Evolutionary conservation across 441 rosid genomes (phyloP).

Genomic region (Eutrema salsugineum): DNA sequence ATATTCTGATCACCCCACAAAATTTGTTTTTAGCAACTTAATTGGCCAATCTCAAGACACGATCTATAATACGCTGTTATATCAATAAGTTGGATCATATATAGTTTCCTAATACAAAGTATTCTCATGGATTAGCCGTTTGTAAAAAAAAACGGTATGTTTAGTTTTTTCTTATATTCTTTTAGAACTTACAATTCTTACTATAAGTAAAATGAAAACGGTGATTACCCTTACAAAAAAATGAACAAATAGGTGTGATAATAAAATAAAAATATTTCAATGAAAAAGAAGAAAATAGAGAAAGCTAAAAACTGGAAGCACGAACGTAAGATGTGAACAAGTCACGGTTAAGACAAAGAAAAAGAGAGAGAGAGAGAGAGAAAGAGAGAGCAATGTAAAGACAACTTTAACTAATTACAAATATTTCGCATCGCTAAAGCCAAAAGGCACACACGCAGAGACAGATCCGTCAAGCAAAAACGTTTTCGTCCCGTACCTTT

Average conservation of each 20-base stretch:
- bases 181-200: neutral
- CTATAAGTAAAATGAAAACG: neutral
- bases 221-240: neutral
- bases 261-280: neutral
- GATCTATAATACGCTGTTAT: neutral
- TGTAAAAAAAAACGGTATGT: neutral
- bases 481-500: constrained; percentile 33
- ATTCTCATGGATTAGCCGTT: neutral
- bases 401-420: constrained; percentile 26
- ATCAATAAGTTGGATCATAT: neutral
- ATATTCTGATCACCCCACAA: neutral
- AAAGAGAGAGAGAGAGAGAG: neutral
- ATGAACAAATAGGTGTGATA: neutral
- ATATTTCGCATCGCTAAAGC: constrained; percentile 23
- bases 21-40: neutral
- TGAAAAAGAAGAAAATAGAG: neutral
- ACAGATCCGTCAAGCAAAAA: constrained; percentile 32
- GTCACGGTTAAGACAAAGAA: constrained; percentile 20
- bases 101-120: neutral
- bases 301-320: constrained; percentile 4
- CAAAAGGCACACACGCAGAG: constrained; percentile 27
- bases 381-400: constrained; percentile 22
- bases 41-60: neutral
- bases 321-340: constrained; percentile 32
- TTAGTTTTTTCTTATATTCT: neutral